Evolutionary conservation across 176 grass and related monocot genomes (phyloP).

Genomic region (Cocos nucifera): DNA sequence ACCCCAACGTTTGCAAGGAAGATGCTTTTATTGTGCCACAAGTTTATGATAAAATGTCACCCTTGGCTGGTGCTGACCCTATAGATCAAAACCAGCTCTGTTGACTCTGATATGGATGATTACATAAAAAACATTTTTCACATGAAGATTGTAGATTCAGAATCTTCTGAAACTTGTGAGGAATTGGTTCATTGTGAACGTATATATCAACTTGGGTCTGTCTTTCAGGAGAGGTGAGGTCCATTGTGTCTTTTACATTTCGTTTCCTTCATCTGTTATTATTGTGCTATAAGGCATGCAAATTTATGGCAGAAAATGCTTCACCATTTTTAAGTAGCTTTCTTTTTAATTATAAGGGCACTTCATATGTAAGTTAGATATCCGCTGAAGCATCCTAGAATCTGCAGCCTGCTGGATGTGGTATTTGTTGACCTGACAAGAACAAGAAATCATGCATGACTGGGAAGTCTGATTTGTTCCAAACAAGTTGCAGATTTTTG

Average conservation of each 20-base stretch:
- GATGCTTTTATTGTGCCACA: not conserved
- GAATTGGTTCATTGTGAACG: conserved; percentile 56
- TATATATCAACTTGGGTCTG: conserved; percentile 42
- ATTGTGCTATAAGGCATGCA: too few relatives aligned
- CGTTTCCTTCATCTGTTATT: too few relatives aligned
- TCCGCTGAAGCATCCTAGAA: too few relatives aligned
- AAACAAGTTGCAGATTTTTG: too few relatives aligned
- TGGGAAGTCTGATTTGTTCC: too few relatives aligned
- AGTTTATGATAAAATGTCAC: conserved; percentile 17
- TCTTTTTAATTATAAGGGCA: too few relatives aligned
- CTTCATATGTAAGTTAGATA: too few relatives aligned
- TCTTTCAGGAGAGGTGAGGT: conserved; percentile 48
- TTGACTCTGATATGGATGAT: conserved; percentile 21
- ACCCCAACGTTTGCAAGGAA: conserved; percentile 14
- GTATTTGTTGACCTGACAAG: too few relatives aligned
- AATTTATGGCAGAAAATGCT: too few relatives aligned
- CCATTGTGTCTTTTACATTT: conserved; percentile 3
- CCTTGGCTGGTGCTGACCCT: conserved; percentile 4
- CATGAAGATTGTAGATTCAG: conserved; percentile 31
- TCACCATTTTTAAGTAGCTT: too few relatives aligned
- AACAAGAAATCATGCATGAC: too few relatives aligned
- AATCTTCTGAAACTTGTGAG: conserved; percentile 56
- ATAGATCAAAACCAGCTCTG: conserved; percentile 5
- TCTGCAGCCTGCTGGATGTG: too few relatives aligned
- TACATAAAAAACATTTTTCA: conserved; percentile 47